phyloP scores from a whole-genome alignment of 768 basidiomycete species.

The Coprinellus micaceus region DNA sequence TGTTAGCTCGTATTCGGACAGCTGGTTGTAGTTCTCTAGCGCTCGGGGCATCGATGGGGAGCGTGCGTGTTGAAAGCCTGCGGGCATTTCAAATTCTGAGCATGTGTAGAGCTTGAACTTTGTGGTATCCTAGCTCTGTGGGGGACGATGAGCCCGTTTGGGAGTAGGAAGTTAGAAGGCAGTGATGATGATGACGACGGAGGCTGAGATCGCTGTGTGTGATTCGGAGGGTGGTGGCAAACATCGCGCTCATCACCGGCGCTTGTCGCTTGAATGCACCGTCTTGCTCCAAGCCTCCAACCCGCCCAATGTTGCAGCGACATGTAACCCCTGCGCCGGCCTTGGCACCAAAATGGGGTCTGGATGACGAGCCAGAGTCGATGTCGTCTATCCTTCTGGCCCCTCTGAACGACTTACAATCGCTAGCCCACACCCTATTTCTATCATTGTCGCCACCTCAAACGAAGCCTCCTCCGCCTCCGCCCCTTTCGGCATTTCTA shows the following conservation, averaged over 20 bases:
- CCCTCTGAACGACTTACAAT: conserved; percentile 60
- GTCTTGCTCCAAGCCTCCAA: not conserved
- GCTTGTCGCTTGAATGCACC: not conserved
- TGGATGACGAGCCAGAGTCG: conserved; percentile 29
- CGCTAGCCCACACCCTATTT: conserved; percentile 66
- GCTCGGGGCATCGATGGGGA: conserved; percentile 21
- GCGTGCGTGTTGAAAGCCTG: conserved; percentile 3
- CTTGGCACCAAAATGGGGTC: conserved; percentile 1
- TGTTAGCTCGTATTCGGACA: conserved; percentile 44
- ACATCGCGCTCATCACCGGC: not conserved
- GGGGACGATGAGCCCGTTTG: not conserved
- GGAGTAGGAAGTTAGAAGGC: not conserved
- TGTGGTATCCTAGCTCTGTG: not conserved
- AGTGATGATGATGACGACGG: not conserved
- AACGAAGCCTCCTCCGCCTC: conserved; percentile 58
- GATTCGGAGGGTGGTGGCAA: not conserved
- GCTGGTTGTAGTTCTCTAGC: conserved; percentile 2
- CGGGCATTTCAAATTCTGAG: too few relatives aligned
- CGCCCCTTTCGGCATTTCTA: conserved; percentile 56
- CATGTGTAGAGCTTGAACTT: too few relatives aligned
- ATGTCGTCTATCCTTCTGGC: conserved; percentile 62
- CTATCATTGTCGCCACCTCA: conserved; percentile 68
- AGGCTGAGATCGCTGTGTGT: not conserved
- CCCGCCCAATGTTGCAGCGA: not conserved
- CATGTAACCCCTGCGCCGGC: conserved; percentile 2